These are phyloP conservation scores for Bathelium albidoporum DNA, from an alignment of 495 filamentous ascomycete genomes.

Conservation along the genomic window DNA sequence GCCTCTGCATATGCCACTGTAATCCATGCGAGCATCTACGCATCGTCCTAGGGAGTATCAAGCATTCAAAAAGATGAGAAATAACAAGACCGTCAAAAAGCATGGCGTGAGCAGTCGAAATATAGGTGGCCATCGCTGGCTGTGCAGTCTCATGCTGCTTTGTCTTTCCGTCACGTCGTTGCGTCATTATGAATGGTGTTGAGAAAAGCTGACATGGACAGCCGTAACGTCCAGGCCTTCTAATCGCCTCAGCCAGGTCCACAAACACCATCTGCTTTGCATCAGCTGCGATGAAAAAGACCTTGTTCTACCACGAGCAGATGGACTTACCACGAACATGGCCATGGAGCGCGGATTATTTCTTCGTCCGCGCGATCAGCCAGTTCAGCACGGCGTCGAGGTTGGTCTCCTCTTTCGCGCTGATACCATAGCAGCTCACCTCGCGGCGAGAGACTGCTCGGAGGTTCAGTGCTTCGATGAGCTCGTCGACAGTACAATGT, in stretches of 20 bases:
- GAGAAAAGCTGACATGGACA: slow-evolving; percentile 25
- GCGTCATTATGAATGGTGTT: slow-evolving; percentile 24
- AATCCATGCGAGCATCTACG: background rate
- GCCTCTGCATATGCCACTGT: background rate
- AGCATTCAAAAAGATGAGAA: too few relatives aligned
- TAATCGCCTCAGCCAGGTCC: slow-evolving; percentile 12
- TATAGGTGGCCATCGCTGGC: slow-evolving; percentile 28
- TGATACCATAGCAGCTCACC: slow-evolving; percentile 98
- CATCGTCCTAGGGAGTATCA: background rate
- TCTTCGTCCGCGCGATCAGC: slow-evolving; percentile 75
- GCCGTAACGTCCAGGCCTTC: slow-evolving; percentile 17
- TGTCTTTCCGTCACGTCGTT: slow-evolving; percentile 24
- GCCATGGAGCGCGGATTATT: slow-evolving; percentile 24
- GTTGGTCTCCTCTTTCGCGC: slow-evolving; percentile 96
- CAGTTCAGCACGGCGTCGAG: slow-evolving; percentile 94
- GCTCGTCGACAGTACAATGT: slow-evolving; percentile 82
- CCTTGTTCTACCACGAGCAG: background rate
- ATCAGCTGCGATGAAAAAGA: background rate
- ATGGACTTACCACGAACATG: background rate
- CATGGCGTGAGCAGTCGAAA: slow-evolving; percentile 22
- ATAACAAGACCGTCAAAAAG: slow-evolving; percentile 11
- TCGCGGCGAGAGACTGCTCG: slow-evolving; percentile 84
- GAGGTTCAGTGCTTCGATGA: slow-evolving; percentile 87
- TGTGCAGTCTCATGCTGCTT: slow-evolving; percentile 20
- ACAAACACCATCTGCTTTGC: slow-evolving; percentile 7